Evolutionary conservation across 176 grass and related monocot genomes (phyloP).

Genomic region (Otatea glauca): DNA sequence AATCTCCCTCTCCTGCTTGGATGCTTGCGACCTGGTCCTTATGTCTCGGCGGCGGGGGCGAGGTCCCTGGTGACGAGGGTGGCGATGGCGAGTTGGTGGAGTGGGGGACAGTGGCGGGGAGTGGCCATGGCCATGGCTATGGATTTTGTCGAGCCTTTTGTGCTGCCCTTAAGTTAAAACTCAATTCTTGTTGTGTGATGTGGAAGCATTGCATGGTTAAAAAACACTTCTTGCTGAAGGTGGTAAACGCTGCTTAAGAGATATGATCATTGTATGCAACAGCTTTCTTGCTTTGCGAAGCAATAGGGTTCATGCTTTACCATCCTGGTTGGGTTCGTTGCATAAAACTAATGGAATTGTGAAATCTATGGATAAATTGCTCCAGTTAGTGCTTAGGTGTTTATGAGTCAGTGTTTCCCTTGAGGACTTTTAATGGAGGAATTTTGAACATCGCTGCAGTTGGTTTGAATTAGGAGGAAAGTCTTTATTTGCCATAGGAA

Average conservation of each 20-base stretch:
- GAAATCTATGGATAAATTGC: not conserved
- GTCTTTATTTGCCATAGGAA: no score
- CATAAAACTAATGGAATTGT: not conserved
- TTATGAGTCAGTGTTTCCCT: not conserved
- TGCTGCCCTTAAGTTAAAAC: not conserved
- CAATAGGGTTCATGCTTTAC: not conserved
- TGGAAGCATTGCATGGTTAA: not conserved
- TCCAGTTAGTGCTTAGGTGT: slow-evolving; percentile 10
- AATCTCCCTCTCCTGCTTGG: not conserved
- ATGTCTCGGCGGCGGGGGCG: not conserved
- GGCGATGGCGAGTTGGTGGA: not conserved
- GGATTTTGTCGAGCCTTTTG: not conserved
- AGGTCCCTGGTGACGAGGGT: not conserved
- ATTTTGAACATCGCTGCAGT: not conserved
- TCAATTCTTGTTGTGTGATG: not conserved
- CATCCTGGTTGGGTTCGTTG: not conserved
- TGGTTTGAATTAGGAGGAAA: not conserved
- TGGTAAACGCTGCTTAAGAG: not conserved
- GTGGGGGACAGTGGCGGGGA: not conserved
- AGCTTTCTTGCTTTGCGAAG: not conserved
- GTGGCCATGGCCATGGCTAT: not conserved
- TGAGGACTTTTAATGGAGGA: not conserved
- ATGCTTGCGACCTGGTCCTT: not conserved
- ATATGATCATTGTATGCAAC: not conserved
- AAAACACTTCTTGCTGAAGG: not conserved